Percentiles rank a stretch among this genome's conserved stretches.
These are phyloP conservation scores for Vigna angularis DNA, from an alignment of 306 rosid species.

Conservation along the genomic window DNA sequence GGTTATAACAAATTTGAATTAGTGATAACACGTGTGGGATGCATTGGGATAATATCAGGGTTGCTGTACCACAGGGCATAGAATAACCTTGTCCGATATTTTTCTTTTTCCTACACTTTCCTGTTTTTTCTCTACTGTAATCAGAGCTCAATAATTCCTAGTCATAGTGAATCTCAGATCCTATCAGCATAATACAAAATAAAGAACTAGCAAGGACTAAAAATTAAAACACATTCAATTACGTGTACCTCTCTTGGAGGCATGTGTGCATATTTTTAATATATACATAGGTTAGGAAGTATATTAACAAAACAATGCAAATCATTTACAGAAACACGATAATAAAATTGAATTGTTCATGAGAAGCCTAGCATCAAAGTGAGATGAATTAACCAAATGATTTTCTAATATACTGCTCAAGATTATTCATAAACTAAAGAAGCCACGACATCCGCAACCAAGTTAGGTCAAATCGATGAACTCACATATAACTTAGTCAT, in stretches of 20 bases:
- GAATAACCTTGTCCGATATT: background rate
- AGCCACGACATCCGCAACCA: slow-evolving; percentile 5
- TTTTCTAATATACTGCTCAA: background rate
- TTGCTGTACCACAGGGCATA: background rate
- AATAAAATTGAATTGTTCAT: background rate
- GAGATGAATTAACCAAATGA: no score
- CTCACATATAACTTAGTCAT: background rate
- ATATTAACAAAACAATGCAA: background rate
- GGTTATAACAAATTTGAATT: background rate
- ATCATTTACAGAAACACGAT: background rate
- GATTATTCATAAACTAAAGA: slow-evolving; percentile 14
- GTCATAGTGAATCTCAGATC: background rate
- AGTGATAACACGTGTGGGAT: background rate
- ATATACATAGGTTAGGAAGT: background rate
- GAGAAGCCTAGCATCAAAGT: no score
- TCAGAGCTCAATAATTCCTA: background rate
- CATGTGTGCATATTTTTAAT: background rate
- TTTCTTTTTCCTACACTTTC: background rate
- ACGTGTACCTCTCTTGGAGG: background rate
- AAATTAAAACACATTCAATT: background rate
- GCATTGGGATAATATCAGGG: background rate
- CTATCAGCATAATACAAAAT: background rate
- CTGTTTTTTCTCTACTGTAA: background rate
- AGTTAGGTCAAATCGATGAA: slow-evolving; percentile 20
- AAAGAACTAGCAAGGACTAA: slow-evolving; percentile 8